Evolutionary conservation across 768 basidiomycete species (phyloP), one percentile per base, ranked within the genome.

Genomic region (Panellus pusillus): DNA sequence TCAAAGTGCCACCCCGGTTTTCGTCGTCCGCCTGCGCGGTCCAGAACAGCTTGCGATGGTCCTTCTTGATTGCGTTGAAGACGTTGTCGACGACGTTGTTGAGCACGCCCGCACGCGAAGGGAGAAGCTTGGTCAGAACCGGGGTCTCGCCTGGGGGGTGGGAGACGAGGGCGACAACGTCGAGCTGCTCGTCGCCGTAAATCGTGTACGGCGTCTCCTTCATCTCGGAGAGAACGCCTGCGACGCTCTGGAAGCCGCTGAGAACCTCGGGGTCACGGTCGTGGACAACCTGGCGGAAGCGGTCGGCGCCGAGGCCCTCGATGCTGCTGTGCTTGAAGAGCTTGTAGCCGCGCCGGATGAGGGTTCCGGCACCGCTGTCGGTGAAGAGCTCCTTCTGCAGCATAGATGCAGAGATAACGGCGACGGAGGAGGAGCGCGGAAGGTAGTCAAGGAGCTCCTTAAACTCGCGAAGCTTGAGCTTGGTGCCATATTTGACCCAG

Each of bases 371-470:
- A 44, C 97, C 97, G 46, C 84, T 91, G 68, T 99, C 97, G 44
- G 97, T 99, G 77, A 99, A 99, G 42, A 98, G 87, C 72, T 99
- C 97, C 72, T 94, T 95, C 71, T 99, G 97, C 36, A 99, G 81
- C 63, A 86, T 84, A 57, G 91, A 79, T 46, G 93, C 85, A 45
- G 91, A 92, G 73, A 99, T 99, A 73, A 99, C 93, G 61, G 97
- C 96, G 47, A 99, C 97, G 36, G 95, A 98, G 15, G 96, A 97
- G 3, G 97, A 90, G 54, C 97, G 94, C 14, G 97, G 97, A 58
- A 98, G 92, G 74, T 95, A 89, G 67, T 98, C 97, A 40, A 99
- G 83, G 49, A 99, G 86, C 66, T 98, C 97, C 74, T 99, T 99
- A 80, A 99, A 98, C 71, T 98, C 96, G 60, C 97, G 89, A 52